A percentile compares a stretch with the other conserved stretches of the same genome.
phyloP scores from a whole-genome alignment of 176 grass and related monocot species.

The Elymus sibiricus region DNA sequence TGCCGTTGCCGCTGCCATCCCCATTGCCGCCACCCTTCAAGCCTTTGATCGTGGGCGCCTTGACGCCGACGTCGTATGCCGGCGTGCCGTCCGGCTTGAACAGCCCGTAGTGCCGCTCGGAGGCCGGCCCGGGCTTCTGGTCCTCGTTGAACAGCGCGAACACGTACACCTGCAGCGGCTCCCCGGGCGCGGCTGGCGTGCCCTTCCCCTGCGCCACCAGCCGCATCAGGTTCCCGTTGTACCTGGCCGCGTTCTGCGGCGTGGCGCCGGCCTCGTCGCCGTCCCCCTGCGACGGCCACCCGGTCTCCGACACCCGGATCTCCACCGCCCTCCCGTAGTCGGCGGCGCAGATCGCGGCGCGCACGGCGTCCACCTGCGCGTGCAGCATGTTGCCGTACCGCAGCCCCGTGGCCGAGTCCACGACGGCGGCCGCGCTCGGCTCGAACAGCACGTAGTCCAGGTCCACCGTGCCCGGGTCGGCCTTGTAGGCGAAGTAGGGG shows the following conservation, averaged over 20 bases:
- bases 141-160: constrained; percentile 96
- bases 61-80: constrained; percentile 62
- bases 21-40: constrained; percentile 6
- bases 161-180: constrained; percentile 75
- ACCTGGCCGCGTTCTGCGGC: constrained; percentile 63
- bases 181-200: constrained; percentile 49
- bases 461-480: constrained; percentile 49
- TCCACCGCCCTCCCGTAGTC: constrained; percentile 50
- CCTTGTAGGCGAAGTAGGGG: constrained; percentile 94
- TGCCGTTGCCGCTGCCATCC: neutral
- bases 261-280: constrained; percentile 70
- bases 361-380: constrained; percentile 84
- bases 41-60: constrained; percentile 21
- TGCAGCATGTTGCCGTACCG: constrained; percentile 86
- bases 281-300: constrained; percentile 86
- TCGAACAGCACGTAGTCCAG: constrained; percentile 79
- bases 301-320: constrained; percentile 80
- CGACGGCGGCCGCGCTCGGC: constrained; percentile 32
- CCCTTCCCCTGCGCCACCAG: constrained; percentile 64
- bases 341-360: constrained; percentile 54
- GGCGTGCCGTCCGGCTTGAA: constrained; percentile 81
- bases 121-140: constrained; percentile 72
- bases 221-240: constrained; percentile 86
- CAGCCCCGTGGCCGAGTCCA: constrained; percentile 63
- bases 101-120: constrained; percentile 83